phyloP scores from a whole-genome alignment of 345 rosid genomes.

The Erysimum cheiranthoides region DNA sequence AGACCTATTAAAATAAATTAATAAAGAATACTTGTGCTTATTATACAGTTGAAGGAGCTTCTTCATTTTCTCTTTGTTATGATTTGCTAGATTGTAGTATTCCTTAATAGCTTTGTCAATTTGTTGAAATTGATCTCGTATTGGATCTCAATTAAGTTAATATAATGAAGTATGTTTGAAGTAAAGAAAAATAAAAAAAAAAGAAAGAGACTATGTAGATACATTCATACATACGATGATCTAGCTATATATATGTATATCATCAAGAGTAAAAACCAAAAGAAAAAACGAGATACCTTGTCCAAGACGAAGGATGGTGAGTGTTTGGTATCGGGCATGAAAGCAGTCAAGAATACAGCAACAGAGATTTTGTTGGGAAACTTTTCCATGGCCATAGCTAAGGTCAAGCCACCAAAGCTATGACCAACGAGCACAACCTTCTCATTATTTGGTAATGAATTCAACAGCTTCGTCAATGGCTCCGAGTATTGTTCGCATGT shows the following conservation, averaged over 20 bases:
- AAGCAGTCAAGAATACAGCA: conserved; percentile 41
- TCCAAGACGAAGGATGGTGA: conserved; percentile 44
- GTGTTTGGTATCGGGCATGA: conserved; percentile 47
- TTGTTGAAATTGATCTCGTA: no score
- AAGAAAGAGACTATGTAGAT: background rate
- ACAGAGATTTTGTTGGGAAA: conserved; percentile 45
- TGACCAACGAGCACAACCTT: conserved; percentile 72
- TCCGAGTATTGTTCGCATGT: conserved; percentile 51
- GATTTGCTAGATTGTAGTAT: no score
- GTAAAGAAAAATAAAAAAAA: no score
- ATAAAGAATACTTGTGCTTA: no score
- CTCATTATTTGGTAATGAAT: conserved; percentile 44
- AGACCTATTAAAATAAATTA: background rate
- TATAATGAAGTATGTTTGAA: no score
- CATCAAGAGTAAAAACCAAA: background rate
- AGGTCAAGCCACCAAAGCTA: conserved; percentile 66
- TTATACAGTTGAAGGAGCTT: no score
- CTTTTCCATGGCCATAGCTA: conserved; percentile 56
- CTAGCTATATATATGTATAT: background rate
- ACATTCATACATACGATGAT: background rate
- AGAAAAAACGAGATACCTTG: conserved; percentile 5
- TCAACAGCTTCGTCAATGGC: conserved; percentile 57
- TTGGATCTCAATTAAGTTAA: no score
- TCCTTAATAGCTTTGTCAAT: no score
- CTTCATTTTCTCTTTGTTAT: no score